Conservation (phyloP, 2,329 filamentous ascomycete genomes). For the Ascosphaera apis region DNA sequence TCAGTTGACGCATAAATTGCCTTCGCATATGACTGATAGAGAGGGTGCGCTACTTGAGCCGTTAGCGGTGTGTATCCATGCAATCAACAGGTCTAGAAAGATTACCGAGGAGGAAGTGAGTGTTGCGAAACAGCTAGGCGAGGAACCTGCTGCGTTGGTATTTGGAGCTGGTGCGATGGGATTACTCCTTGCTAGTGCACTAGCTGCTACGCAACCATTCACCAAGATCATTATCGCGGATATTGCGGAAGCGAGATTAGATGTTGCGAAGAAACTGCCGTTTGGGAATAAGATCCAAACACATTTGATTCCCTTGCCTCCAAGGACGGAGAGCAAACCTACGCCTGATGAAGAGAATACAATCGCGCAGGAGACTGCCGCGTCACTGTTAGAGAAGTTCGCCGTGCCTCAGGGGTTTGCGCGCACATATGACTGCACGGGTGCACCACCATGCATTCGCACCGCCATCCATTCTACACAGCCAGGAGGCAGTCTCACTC, state of each 20-base stretch:
- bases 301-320: conserved; percentile 13
- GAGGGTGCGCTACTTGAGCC: conserved; percentile 38
- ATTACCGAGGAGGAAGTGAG: conserved; percentile 14
- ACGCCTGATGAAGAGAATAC: conserved; percentile 9
- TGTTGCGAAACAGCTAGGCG: conserved; percentile 18
- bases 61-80: conserved; percentile 36
- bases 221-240: conserved; percentile 35
- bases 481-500: conserved; percentile 28
- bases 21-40: conserved; percentile 27
- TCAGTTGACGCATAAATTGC: conserved; percentile 35
- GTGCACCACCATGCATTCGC: conserved; percentile 22
- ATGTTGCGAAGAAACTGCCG: conserved; percentile 26
- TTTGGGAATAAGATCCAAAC: conserved; percentile 15
- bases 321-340: conserved; percentile 10
- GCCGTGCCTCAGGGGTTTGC: conserved; percentile 15
- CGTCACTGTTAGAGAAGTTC: conserved; percentile 10
- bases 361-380: conserved; percentile 14
- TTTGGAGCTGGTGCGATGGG: conserved; percentile 40
- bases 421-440: conserved; percentile 24
- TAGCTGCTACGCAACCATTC: conserved; percentile 31
- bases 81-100: conserved; percentile 30
- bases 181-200: conserved; percentile 32
- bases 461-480: conserved; percentile 21
- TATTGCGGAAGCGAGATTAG: conserved; percentile 32
- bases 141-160: conserved; percentile 28